phyloP scores from a whole-genome alignment of 805 yeast species.

The Ogataea nonfermentans region DNA sequence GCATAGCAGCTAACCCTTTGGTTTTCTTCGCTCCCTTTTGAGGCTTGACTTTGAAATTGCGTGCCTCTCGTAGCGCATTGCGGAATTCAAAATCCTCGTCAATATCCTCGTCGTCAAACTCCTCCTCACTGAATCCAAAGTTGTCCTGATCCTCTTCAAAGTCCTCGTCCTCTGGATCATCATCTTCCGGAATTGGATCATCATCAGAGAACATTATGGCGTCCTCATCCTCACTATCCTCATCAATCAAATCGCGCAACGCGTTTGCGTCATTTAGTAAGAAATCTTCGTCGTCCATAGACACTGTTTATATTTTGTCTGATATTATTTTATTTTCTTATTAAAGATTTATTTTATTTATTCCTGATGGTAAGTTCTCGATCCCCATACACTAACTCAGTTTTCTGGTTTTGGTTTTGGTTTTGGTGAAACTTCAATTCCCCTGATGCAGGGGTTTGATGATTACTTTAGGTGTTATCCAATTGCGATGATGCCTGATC shows the following conservation, averaged over 20 bases:
- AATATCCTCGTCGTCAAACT: constrained; percentile 34
- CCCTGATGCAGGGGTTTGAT: constrained; percentile 49
- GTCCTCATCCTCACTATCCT: constrained; percentile 22
- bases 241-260: constrained; percentile 27
- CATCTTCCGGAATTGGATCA: constrained; percentile 24
- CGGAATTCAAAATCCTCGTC: constrained; percentile 49
- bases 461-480: constrained; percentile 94
- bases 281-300: constrained; percentile 22
- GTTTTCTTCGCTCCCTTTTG: constrained; percentile 35
- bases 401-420: constrained; percentile 29
- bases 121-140: constrained; percentile 34
- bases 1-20: constrained; percentile 37
- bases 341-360: neutral
- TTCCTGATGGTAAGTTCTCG: constrained; percentile 6
- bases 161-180: constrained; percentile 26
- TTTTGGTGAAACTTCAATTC: constrained; percentile 17
- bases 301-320: constrained; percentile 1
- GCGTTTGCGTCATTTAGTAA: constrained; percentile 27
- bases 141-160: constrained; percentile 23
- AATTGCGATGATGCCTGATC: constrained; percentile 82
- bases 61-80: constrained; percentile 67
- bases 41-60: constrained; percentile 54
- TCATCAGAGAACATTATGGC: constrained; percentile 14
- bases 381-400: constrained; percentile 14
- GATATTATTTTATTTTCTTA: neutral